Evolutionary conservation across 352 stramenopile species (phyloP).

Genomic region (Globisporangium orthogonon): DNA sequence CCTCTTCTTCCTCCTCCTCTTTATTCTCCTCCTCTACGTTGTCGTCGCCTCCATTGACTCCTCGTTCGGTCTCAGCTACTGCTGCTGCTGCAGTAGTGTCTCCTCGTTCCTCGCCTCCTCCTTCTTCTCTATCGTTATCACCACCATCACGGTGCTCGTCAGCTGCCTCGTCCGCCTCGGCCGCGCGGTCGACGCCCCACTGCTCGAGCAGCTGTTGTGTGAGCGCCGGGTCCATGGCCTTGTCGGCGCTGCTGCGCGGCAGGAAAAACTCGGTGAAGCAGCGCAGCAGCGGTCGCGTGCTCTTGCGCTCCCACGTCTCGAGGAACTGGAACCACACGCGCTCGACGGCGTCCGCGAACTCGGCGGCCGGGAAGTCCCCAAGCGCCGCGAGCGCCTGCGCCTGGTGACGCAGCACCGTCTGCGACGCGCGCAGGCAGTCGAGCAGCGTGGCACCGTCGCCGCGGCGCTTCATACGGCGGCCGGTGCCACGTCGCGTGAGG

Average conservation of each 20-base stretch:
- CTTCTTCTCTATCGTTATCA: not conserved
- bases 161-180: slow-evolving; percentile 12
- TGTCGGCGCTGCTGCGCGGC: slow-evolving; percentile 18
- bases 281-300: slow-evolving; percentile 45
- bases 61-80: not conserved
- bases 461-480: slow-evolving; percentile 1
- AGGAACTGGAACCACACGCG: slow-evolving; percentile 69
- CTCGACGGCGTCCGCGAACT: slow-evolving; percentile 42
- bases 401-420: slow-evolving; percentile 54
- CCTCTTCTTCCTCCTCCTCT: slow-evolving; percentile 5
- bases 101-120: not conserved
- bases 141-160: not conserved
- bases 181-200: slow-evolving; percentile 49
- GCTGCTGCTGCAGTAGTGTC: not conserved
- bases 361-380: slow-evolving; percentile 24
- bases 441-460: slow-evolving; percentile 29
- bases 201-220: slow-evolving; percentile 62
- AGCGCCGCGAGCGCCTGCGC: slow-evolving; percentile 33
- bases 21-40: slow-evolving; percentile 3
- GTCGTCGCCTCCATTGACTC: too few relatives aligned
- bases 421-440: slow-evolving; percentile 55
- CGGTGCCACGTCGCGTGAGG: not conserved
- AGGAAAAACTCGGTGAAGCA: slow-evolving; percentile 75
- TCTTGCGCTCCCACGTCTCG: slow-evolving; percentile 52
- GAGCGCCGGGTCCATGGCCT: slow-evolving; percentile 39